phyloP scores from a whole-genome alignment of 2,329 filamentous ascomycete species.

The Claviceps sp. region DNA sequence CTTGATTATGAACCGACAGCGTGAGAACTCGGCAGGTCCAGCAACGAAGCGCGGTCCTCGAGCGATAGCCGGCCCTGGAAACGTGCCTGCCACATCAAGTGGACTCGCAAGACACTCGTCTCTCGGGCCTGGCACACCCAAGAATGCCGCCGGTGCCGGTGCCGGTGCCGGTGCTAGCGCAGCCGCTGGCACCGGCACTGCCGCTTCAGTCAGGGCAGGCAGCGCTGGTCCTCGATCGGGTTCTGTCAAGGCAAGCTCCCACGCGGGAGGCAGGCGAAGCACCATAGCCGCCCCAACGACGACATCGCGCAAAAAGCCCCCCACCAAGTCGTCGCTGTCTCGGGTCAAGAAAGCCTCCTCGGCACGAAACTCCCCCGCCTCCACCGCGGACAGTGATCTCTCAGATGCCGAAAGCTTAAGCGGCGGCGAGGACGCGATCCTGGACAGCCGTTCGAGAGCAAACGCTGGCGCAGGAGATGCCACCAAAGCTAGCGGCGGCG shows the following conservation, averaged over 20 bases:
- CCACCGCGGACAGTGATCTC: conserved; percentile 50
- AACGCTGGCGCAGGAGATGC: conserved; percentile 17
- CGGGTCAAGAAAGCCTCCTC: conserved; percentile 43
- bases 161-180: neutral
- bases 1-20: conserved; percentile 44
- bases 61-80: conserved; percentile 32
- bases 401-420: conserved; percentile 48
- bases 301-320: conserved; percentile 33
- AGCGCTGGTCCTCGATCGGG: conserved; percentile 45
- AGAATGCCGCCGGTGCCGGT: conserved; percentile 20
- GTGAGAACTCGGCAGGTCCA: conserved; percentile 47
- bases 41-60: conserved; percentile 40
- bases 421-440: conserved; percentile 32
- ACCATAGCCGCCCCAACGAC: conserved; percentile 34
- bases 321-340: conserved; percentile 47
- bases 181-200: neutral
- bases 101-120: conserved; percentile 49
- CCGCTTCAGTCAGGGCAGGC: conserved; percentile 33
- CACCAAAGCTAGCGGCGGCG: conserved; percentile 24
- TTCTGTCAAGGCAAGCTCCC: conserved; percentile 29
- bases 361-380: conserved; percentile 47
- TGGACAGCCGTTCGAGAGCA: conserved; percentile 19
- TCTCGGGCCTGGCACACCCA: conserved; percentile 48
- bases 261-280: conserved; percentile 31
- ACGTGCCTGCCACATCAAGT: conserved; percentile 38